Evolutionary conservation across 2,329 filamentous ascomycete genomes (phyloP).

Genomic region (Botrytis tulipae): DNA sequence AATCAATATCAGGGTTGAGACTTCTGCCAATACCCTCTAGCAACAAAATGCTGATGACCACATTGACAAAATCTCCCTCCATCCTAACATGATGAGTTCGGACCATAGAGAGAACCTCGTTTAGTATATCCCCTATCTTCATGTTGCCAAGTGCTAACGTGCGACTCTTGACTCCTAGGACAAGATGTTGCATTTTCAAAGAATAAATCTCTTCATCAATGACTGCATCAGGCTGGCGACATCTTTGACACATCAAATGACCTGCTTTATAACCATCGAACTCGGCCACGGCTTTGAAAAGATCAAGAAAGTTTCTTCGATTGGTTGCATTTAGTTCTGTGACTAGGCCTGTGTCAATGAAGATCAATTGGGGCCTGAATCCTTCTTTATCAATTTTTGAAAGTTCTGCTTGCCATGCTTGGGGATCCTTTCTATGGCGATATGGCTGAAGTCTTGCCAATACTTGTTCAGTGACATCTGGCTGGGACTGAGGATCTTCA

Average conservation of each 20-base stretch:
- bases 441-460: constrained; percentile 75
- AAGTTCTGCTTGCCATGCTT: constrained; percentile 73
- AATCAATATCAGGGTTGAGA: constrained; percentile 81
- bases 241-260: constrained; percentile 92
- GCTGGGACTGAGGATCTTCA: constrained; percentile 47
- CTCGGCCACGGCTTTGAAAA: constrained; percentile 93
- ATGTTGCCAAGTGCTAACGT: constrained; percentile 92
- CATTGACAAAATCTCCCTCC: constrained; percentile 97
- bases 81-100: constrained; percentile 87
- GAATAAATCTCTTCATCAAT: constrained; percentile 88
- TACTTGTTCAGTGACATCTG: constrained; percentile 85
- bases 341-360: constrained; percentile 94
- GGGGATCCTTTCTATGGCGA: constrained; percentile 57
- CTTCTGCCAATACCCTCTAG: constrained; percentile 90
- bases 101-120: constrained; percentile 89
- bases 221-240: constrained; percentile 86
- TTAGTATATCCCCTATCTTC: constrained; percentile 92
- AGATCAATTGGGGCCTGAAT: constrained; percentile 90
- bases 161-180: constrained; percentile 82
- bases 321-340: constrained; percentile 89
- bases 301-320: constrained; percentile 84
- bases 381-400: constrained; percentile 78
- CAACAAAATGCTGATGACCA: constrained; percentile 90
- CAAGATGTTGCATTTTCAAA: constrained; percentile 93
- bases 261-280: constrained; percentile 97